A percentile compares a stretch with the other conserved stretches of the same genome.
These are phyloP conservation scores for Nelumbo lutea DNA, from an alignment of 164 flowering plant species.

Conservation along the genomic window DNA sequence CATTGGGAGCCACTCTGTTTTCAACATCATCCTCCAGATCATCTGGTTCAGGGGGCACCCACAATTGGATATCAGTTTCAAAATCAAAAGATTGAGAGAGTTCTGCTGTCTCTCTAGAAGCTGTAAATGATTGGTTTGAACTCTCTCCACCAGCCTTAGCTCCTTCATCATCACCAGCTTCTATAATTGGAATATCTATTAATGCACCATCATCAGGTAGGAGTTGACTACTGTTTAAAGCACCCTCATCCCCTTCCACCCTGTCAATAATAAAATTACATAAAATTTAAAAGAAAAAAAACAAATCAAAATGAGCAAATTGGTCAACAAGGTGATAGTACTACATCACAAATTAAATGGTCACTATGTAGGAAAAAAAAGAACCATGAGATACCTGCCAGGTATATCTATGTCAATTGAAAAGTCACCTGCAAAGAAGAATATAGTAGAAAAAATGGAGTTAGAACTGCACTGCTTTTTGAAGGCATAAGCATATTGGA, in stretches of 20 bases:
- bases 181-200: conserved; percentile 3
- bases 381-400: conserved; percentile 36
- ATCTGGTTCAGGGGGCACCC: conserved; percentile 85
- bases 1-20: conserved; percentile 47
- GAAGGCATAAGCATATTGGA: not conserved
- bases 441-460: not conserved
- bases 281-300: conserved; percentile 4
- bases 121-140: conserved; percentile 1
- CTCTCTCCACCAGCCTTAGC: conserved; percentile 19
- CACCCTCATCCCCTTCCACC: conserved; percentile 30
- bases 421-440: conserved; percentile 51
- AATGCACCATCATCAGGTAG: too few relatives aligned
- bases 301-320: conserved; percentile 1
- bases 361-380: not conserved
- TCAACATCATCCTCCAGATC: conserved; percentile 62
- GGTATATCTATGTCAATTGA: conserved; percentile 42
- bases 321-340: not conserved
- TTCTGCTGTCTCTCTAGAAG: not conserved
- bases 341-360: conserved; percentile 3
- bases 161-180: conserved; percentile 16
- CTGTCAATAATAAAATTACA: conserved; percentile 12
- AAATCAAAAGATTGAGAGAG: conserved; percentile 24
- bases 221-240: not conserved
- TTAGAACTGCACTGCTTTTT: not conserved
- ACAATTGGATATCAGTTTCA: conserved; percentile 37